Percentiles rank a stretch among this genome's conserved stretches.
Conservation (phyloP, 345 rosid genomes). For the Gossypium anomalum region DNA sequence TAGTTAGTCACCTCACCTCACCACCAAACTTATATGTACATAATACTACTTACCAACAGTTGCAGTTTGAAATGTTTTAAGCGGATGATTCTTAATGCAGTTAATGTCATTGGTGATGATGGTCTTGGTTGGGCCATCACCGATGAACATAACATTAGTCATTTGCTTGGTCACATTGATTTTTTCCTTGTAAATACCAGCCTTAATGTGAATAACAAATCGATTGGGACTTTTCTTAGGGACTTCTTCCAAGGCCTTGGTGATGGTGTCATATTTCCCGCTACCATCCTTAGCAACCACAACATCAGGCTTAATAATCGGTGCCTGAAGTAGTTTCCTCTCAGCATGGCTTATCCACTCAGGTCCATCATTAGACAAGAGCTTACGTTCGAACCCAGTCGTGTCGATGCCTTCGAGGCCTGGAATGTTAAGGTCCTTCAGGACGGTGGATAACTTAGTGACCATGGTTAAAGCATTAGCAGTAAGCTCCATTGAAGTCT, state of each 20-base stretch:
- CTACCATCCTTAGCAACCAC: slow-evolving; percentile 70
- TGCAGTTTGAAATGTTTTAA: slow-evolving; percentile 42
- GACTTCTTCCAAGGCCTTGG: slow-evolving; percentile 40
- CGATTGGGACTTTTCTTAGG: slow-evolving; percentile 31
- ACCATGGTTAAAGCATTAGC: slow-evolving; percentile 39
- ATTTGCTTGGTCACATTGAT: slow-evolving; percentile 32
- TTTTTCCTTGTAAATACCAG: slow-evolving; percentile 58
- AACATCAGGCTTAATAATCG: slow-evolving; percentile 35
- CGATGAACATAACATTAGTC: slow-evolving; percentile 49
- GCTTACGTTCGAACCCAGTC: slow-evolving; percentile 28
- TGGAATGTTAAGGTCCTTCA: slow-evolving; percentile 27
- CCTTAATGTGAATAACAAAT: slow-evolving; percentile 61
- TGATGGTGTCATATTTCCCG: slow-evolving; percentile 58
- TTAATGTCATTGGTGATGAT: slow-evolving; percentile 47
- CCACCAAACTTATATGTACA: too few relatives aligned
- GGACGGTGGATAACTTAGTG: slow-evolving; percentile 31
- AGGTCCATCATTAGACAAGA: slow-evolving; percentile 35
- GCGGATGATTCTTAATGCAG: slow-evolving; percentile 31
- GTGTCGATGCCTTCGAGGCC: background rate
- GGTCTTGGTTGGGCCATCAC: slow-evolving; percentile 79
- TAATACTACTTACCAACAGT: slow-evolving; percentile 47
- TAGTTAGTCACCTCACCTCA: too few relatives aligned
- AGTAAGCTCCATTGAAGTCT: slow-evolving; percentile 33
- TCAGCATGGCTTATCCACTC: slow-evolving; percentile 40
- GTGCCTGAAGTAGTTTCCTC: slow-evolving; percentile 33